Conservation (phyloP, 2,329 filamentous ascomycete species). For the Ceratocystis colombiana region DNA sequence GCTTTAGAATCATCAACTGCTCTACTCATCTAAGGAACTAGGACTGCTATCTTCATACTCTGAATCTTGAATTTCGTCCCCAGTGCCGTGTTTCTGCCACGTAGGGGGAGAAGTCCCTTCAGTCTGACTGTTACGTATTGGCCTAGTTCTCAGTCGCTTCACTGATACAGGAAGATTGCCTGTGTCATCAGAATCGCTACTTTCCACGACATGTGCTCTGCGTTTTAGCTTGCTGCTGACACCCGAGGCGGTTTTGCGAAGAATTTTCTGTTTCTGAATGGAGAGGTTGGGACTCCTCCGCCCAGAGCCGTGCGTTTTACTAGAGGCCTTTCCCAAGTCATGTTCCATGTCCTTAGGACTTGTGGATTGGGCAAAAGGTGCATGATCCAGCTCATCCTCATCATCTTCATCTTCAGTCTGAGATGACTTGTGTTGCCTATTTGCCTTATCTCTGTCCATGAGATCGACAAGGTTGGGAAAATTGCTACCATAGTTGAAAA, state of each 20-base stretch:
- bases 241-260: neutral
- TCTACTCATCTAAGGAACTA: neutral
- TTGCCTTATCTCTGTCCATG: slow-evolving; percentile 21
- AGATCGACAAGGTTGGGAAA: slow-evolving; percentile 47
- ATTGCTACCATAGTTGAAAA: slow-evolving; percentile 69
- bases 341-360: neutral
- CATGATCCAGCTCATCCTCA: neutral
- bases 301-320: neutral
- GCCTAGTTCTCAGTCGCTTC: neutral
- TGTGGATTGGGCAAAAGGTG: neutral
- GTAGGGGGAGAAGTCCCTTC: too few species aligned
- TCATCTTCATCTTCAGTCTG: neutral
- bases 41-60: neutral
- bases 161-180: neutral
- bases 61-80: slow-evolving; percentile 13
- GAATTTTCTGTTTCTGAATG: neutral
- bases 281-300: neutral
- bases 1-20: neutral
- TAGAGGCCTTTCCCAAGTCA: neutral
- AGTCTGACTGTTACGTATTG: too few species aligned
- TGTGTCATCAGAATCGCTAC: neutral
- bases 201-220: neutral
- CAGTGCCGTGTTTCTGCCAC: neutral
- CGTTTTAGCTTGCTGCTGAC: neutral
- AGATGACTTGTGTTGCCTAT: slow-evolving; percentile 16